These are phyloP conservation scores for Fusarium secorum DNA, from an alignment of 2,329 filamentous ascomycete species.

Conservation along the genomic window DNA sequence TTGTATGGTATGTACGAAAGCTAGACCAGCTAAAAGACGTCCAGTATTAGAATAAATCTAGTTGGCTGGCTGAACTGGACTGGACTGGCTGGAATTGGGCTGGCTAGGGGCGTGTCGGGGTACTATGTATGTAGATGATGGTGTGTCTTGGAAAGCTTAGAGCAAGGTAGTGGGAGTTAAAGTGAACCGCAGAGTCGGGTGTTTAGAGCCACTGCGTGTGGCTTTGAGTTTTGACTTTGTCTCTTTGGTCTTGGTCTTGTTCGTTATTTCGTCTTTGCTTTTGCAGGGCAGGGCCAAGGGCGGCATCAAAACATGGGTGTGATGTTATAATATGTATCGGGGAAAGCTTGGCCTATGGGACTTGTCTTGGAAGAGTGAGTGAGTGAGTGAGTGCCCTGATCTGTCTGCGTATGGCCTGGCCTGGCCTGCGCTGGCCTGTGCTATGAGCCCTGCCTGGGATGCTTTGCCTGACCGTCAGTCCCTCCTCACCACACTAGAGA, in stretches of 20 bases:
- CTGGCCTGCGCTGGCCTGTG: not conserved
- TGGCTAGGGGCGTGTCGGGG: conserved; percentile 23
- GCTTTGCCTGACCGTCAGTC: conserved; percentile 31
- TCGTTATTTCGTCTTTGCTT: conserved; percentile 9
- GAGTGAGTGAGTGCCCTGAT: conserved; percentile 16
- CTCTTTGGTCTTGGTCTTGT: conserved; percentile 6
- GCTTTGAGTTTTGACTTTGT: conserved; percentile 35
- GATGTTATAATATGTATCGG: conserved; percentile 6
- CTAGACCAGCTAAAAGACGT: conserved; percentile 24
- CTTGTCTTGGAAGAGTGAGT: not conserved
- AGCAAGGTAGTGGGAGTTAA: conserved; percentile 33
- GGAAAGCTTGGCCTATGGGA: conserved; percentile 1
- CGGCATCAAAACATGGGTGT: conserved; percentile 30
- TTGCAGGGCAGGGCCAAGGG: conserved; percentile 18
- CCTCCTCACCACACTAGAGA: conserved; percentile 21
- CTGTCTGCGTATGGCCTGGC: not conserved
- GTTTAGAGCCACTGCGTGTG: conserved; percentile 31
- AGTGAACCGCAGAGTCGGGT: conserved; percentile 39
- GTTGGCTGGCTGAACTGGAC: not conserved
- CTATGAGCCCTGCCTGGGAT: conserved; percentile 4
- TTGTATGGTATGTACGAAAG: conserved; percentile 28
- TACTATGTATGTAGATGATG: conserved; percentile 4
- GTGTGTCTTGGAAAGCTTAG: conserved; percentile 6
- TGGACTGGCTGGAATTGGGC: not conserved
- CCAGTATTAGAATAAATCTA: conserved; percentile 20